Base-by-base conservation (phyloP, 2,329 filamentous ascomycete species). In the Nemania diffusa region DNA sequence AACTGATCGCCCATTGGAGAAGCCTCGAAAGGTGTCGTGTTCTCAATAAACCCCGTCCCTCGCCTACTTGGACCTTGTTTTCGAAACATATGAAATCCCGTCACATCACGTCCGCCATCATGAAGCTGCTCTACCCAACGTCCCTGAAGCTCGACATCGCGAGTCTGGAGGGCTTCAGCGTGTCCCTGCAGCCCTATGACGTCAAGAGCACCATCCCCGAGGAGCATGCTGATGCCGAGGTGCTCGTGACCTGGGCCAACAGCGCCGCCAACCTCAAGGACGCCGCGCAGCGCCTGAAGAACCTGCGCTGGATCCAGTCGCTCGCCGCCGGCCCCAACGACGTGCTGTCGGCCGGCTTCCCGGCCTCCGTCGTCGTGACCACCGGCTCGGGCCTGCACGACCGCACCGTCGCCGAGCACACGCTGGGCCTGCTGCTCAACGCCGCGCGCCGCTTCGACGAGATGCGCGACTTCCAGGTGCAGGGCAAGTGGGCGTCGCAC, bases 91-190 rank as follows among this genome's bases (percentile, higher is more conserved):
- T 20, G n/a, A 24, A 26, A 50, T 37, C 13, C 32, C 37, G 37
- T 34, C 27, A 9, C 46, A 50, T 27, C 24, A 22, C 17, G 13
- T 24, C 44, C 22, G 44, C 17, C 60, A 55, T 51, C 46, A 87
- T 88, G 87, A 91, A 91, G 81, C 85, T 91, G 71, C 87, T 90
- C 70, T 90, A 90, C 80, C 88, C 88, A 57, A 90, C 86, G 62
- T 90, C 88, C 2, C 82, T 90, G 69, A 81, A 80, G 60, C 83
- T 90, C 76, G 83, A 90, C 80, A 73, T 84, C 66, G 69, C 82
- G 68, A 81, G 79, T 74, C 82, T 90, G 66, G 79, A 89, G 71
- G 88, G 87, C 73, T 90, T 88, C 81, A 81, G 84, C 55, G 83
- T 86, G 52, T 77, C 81, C 2, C 82, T 90, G n/a, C 82, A 87